Conservation (phyloP, 345 rosid species). For the Salix suchowensis region DNA sequence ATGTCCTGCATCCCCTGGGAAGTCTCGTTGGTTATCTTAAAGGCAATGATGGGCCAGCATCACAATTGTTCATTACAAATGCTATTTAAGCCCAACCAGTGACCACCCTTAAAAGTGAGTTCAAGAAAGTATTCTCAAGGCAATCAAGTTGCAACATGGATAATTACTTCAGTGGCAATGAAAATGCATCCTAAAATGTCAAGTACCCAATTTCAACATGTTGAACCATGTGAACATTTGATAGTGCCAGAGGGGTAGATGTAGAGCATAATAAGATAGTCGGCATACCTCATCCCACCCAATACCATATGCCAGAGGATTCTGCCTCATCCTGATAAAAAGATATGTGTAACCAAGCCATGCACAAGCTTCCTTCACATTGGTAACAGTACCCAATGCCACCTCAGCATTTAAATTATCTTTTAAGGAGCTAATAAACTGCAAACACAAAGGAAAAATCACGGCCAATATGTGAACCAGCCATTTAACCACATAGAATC, state of each 20-base stretch:
- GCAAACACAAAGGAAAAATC: constrained; percentile 24
- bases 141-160: too few species aligned
- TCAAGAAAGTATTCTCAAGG: too few species aligned
- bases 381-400: constrained; percentile 94
- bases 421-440: constrained; percentile 92
- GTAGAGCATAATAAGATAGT: too few species aligned
- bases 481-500: background rate
- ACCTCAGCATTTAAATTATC: constrained; percentile 97
- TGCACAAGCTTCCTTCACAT: constrained; percentile 96
- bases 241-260: too few species aligned
- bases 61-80: background rate
- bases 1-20: too few species aligned
- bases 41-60: background rate
- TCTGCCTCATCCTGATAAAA: constrained; percentile 88
- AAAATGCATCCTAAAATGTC: too few species aligned
- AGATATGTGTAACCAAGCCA: constrained; percentile 99
- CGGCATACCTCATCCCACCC: constrained; percentile 93
- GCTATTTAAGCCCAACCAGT: too few species aligned
- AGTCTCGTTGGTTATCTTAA: background rate
- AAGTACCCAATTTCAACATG: too few species aligned
- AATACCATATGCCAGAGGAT: constrained; percentile 93
- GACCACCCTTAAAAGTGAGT: too few species aligned
- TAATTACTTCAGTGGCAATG: too few species aligned
- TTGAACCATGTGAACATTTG: too few species aligned
- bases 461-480: background rate